Conservation (phyloP, 257 asterid genomes). For the Salvia hispanica region DNA sequence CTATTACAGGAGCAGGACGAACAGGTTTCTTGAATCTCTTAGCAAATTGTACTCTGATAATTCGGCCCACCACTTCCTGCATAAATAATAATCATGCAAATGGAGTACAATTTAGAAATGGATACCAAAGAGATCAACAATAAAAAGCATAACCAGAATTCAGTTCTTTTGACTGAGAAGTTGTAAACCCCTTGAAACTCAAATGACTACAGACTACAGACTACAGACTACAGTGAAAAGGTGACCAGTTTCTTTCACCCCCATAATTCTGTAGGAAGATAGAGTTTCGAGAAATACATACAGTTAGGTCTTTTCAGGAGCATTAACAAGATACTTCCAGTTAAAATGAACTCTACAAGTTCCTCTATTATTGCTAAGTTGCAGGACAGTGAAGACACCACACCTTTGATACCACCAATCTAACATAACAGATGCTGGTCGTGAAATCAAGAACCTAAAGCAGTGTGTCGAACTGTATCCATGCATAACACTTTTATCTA, state of each 20-base stretch:
- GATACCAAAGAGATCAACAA: background rate
- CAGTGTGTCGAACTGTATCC: background rate
- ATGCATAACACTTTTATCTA: slow-evolving; percentile 8
- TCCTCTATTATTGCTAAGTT: slow-evolving; percentile 1
- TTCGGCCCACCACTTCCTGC: slow-evolving; percentile 80
- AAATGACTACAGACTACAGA: slow-evolving; percentile 4
- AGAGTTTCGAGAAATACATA: slow-evolving; percentile 2
- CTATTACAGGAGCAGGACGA: slow-evolving; percentile 37
- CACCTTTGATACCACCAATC: background rate
- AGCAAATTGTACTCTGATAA: slow-evolving; percentile 67
- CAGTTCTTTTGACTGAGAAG: background rate
- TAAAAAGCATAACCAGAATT: background rate
- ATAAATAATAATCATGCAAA: slow-evolving; percentile 17
- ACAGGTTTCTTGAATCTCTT: slow-evolving; percentile 72
- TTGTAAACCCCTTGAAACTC: background rate
- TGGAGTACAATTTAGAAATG: slow-evolving; percentile 21
- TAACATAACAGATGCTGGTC: background rate
- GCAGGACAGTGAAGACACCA: slow-evolving; percentile 17
- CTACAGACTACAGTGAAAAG: slow-evolving; percentile 1
- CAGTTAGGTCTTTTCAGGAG: background rate
- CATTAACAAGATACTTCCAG: background rate
- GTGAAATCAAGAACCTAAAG: slow-evolving; percentile 10
- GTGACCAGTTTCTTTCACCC: slow-evolving; percentile 8
- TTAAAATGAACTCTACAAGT: background rate
- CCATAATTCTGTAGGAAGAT: background rate